Percentiles rank a stretch among this genome's conserved stretches.
These are phyloP conservation scores for Pleurotus platypus DNA, from an alignment of 768 basidiomycete genomes.

Conservation along the genomic window DNA sequence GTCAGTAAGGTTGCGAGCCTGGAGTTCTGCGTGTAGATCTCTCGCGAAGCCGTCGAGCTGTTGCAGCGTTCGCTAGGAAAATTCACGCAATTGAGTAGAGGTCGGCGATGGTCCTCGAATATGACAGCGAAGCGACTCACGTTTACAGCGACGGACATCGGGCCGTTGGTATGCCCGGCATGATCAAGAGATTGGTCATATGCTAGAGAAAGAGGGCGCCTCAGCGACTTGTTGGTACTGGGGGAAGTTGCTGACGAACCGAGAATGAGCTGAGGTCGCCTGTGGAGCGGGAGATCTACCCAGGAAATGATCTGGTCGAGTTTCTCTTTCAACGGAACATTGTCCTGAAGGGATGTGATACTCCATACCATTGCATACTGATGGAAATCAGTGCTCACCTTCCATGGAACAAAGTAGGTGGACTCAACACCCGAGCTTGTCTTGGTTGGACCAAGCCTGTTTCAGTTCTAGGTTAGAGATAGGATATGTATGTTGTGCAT, in stretches of 20 bases:
- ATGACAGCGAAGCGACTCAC: conserved; percentile 32
- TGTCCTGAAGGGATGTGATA: conserved; percentile 33
- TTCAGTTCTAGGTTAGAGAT: background rate
- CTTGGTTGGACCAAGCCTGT: conserved; percentile 79
- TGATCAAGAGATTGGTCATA: conserved; percentile 88
- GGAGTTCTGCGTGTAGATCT: conserved; percentile 59
- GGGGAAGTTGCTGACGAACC: conserved; percentile 29
- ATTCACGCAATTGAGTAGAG: background rate
- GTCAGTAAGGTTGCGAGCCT: conserved; percentile 69
- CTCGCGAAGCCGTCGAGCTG: conserved; percentile 74
- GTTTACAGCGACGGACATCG: conserved; percentile 66
- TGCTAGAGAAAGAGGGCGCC: conserved; percentile 30
- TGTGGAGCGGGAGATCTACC: conserved; percentile 72
- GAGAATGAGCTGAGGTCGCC: conserved; percentile 75
- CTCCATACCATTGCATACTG: no score
- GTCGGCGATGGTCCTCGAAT: background rate
- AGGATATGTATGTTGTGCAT: background rate
- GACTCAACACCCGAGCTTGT: conserved; percentile 63
- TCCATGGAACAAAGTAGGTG: conserved; percentile 80
- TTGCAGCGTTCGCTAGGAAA: conserved; percentile 54
- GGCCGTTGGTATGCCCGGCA: conserved; percentile 73
- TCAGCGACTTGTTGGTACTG: no score
- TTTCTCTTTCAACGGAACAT: conserved; percentile 65
- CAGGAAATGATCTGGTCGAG: conserved; percentile 73
- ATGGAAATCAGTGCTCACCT: conserved; percentile 29